These are phyloP conservation scores for Endoconidiophora laricicola DNA, from an alignment of 2,329 filamentous ascomycete species.

Conservation along the genomic window DNA sequence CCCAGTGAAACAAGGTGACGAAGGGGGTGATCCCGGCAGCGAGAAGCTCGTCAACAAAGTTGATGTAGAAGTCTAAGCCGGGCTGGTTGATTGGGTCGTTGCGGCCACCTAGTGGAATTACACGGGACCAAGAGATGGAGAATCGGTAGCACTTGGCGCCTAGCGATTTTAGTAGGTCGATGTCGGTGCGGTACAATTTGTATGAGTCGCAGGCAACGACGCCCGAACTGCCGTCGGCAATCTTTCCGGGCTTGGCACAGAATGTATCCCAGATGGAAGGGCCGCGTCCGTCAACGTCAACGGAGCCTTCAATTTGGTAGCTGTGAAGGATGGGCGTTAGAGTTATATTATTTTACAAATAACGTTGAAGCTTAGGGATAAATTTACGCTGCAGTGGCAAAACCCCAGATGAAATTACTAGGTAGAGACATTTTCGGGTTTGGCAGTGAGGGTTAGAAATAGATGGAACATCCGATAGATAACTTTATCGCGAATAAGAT, in stretches of 20 bases:
- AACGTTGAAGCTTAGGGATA: background rate
- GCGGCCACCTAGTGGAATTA: constrained; percentile 73
- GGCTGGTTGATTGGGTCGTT: constrained; percentile 66
- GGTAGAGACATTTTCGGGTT: constrained; percentile 38
- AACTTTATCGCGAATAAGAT: too few species aligned
- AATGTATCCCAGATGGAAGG: constrained; percentile 87
- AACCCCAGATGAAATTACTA: constrained; percentile 61
- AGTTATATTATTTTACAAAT: background rate
- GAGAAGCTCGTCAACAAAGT: constrained; percentile 62
- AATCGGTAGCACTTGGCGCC: constrained; percentile 67
- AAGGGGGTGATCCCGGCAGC: constrained; percentile 64
- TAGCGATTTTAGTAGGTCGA: constrained; percentile 56
- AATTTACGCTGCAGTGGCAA: constrained; percentile 57
- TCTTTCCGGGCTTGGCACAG: constrained; percentile 64
- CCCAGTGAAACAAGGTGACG: constrained; percentile 79
- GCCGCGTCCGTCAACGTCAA: constrained; percentile 57
- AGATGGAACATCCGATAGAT: background rate
- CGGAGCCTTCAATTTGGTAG: constrained; percentile 74
- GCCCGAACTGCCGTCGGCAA: constrained; percentile 60
- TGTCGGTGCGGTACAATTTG: constrained; percentile 61
- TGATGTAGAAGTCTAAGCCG: constrained; percentile 62
- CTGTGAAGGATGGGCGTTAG: constrained; percentile 26
- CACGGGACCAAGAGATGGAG: constrained; percentile 69
- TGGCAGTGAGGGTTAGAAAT: background rate
- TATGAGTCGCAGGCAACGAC: constrained; percentile 76